These are phyloP conservation scores for Amauroascus niger DNA, from an alignment of 2,329 filamentous ascomycete genomes.

Conservation along the genomic window DNA sequence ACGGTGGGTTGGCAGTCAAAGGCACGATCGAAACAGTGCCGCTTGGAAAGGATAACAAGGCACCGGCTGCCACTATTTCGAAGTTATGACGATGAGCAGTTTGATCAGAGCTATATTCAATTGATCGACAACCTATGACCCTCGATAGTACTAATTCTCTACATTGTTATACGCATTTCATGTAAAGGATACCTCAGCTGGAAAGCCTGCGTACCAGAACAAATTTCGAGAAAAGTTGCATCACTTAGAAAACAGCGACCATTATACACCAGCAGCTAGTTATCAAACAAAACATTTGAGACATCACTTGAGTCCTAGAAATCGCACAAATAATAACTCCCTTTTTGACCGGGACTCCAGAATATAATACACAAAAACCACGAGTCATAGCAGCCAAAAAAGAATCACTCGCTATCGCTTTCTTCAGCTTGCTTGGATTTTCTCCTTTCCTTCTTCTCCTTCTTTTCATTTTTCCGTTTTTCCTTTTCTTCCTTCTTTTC, in stretches of 20 bases:
- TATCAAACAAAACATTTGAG: not conserved
- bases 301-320: not conserved
- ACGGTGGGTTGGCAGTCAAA: conserved; percentile 55
- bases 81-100: not conserved
- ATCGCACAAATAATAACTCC: not conserved
- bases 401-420: conserved; percentile 37
- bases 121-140: too few relatives aligned
- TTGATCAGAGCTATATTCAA: too few relatives aligned
- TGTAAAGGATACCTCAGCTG: too few relatives aligned
- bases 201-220: not conserved
- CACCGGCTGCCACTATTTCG: not conserved
- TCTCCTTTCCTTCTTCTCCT: conserved; percentile 53
- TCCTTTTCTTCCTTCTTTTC: conserved; percentile 55
- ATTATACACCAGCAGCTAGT: conserved; percentile 3
- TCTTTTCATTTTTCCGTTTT: conserved; percentile 48
- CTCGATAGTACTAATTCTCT: too few relatives aligned
- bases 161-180: too few relatives aligned
- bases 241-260: not conserved
- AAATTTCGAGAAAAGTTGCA: not conserved
- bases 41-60: not conserved
- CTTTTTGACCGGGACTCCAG: conserved; percentile 34
- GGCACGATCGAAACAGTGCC: conserved; percentile 37
- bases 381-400: conserved; percentile 18
- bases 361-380: conserved; percentile 35
- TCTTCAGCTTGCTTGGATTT: conserved; percentile 57